phyloP scores from a whole-genome alignment of 2,329 filamentous ascomycete species.

The Cylindrodendrum hubeiense region DNA sequence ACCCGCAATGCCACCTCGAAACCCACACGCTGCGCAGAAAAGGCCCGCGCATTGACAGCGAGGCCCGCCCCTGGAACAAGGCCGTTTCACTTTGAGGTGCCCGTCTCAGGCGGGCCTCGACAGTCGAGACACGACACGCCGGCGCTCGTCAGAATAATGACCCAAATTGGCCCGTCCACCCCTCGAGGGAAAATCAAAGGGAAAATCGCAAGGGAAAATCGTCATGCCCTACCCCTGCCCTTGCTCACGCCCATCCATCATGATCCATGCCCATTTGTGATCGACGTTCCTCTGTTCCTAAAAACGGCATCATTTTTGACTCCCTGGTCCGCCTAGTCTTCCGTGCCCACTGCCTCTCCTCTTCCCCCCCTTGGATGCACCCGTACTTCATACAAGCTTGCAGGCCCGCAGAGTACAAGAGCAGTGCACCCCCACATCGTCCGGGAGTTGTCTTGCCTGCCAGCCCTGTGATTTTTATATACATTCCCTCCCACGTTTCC shows the following conservation, averaged over 20 bases:
- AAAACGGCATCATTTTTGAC: constrained; percentile 34
- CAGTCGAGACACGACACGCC: constrained; percentile 39
- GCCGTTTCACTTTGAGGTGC: constrained; percentile 41
- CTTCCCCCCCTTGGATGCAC: constrained; percentile 30
- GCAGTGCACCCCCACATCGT: constrained; percentile 40
- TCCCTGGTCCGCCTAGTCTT: constrained; percentile 8
- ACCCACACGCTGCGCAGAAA: constrained; percentile 5
- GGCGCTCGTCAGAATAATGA: constrained; percentile 21
- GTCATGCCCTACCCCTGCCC: constrained; percentile 28
- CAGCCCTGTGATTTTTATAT: constrained; percentile 38
- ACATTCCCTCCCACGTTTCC: constrained; percentile 39
- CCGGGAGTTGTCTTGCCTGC: constrained; percentile 38
- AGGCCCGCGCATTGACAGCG: constrained; percentile 34
- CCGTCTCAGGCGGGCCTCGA: constrained; percentile 41
- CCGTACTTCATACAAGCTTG: constrained; percentile 29
- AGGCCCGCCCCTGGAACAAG: constrained; percentile 25
- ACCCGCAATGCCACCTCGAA: constrained; percentile 7
- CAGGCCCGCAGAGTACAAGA: constrained; percentile 31
- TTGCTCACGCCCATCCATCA: neutral
- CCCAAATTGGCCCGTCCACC: neutral
- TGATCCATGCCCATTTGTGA: constrained; percentile 22
- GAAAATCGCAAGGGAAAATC: neutral
- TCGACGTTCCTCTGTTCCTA: constrained; percentile 37
- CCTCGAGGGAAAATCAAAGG: neutral
- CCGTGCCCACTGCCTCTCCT: neutral